These are phyloP conservation scores for Chenopodium quinoa DNA, from an alignment of 148 eudicot species.

Conservation along the genomic window DNA sequence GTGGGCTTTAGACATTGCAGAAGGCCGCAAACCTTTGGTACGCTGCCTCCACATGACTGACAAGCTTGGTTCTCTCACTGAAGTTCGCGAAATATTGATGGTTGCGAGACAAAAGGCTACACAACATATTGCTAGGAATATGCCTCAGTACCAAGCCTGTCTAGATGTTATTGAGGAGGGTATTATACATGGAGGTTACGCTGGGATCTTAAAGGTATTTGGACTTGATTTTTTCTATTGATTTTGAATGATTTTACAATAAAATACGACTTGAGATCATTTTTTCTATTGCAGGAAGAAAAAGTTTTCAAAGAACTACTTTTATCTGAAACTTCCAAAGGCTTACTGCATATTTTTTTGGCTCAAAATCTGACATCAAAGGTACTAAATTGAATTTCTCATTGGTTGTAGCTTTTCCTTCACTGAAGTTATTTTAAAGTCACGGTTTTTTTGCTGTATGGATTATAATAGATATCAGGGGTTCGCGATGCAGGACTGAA, in stretches of 20 bases:
- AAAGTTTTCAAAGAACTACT: slow-evolving; percentile 62
- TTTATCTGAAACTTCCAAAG: slow-evolving; percentile 61
- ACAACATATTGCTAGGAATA: slow-evolving; percentile 53
- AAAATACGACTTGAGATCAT: not conserved
- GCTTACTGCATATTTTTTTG: slow-evolving; percentile 84
- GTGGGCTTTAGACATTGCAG: slow-evolving; percentile 88
- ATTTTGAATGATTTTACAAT: not conserved
- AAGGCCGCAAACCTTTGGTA: slow-evolving; percentile 68
- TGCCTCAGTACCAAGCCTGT: slow-evolving; percentile 92
- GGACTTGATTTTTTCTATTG: not conserved
- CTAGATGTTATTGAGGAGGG: slow-evolving; percentile 89
- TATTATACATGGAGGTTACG: slow-evolving; percentile 76
- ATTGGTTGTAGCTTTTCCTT: not conserved
- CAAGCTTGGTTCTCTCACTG: slow-evolving; percentile 72
- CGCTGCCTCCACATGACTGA: slow-evolving; percentile 80
- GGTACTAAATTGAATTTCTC: slow-evolving; percentile 34
- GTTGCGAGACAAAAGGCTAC: slow-evolving; percentile 71
- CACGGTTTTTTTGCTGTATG: not conserved
- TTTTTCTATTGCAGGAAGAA: slow-evolving; percentile 50
- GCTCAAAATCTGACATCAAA: slow-evolving; percentile 80
- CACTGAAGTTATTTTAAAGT: not conserved
- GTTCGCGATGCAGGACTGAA: slow-evolving; percentile 81
- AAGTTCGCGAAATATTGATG: slow-evolving; percentile 55
- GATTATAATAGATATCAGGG: slow-evolving; percentile 66
- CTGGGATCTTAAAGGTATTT: slow-evolving; percentile 72